Evolutionary conservation across 805 yeast species (phyloP).

Genomic region (Candida morakotiae): DNA sequence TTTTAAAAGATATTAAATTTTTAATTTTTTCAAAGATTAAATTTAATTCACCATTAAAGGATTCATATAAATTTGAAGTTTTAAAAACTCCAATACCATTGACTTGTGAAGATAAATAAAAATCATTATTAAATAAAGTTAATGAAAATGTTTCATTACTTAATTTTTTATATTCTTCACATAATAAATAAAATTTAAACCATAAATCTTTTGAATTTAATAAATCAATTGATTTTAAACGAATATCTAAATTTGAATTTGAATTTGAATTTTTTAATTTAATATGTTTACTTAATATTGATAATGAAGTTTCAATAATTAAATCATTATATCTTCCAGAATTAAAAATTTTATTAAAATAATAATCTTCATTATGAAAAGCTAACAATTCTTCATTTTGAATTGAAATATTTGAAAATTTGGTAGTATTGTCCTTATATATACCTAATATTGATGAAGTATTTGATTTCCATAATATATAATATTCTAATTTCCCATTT

Average conservation of each 20-base stretch:
- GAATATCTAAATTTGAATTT: not conserved
- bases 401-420: constrained; percentile 14
- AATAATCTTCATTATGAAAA: constrained; percentile 32
- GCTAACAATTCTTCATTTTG: constrained; percentile 17
- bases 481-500: constrained; percentile 16
- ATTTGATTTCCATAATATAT: constrained; percentile 62
- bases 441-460: constrained; percentile 44
- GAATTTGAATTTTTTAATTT: not conserved
- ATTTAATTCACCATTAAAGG: constrained; percentile 17
- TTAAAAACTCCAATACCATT: constrained; percentile 32
- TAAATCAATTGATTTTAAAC: constrained; percentile 5
- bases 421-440: constrained; percentile 15
- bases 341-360: constrained; percentile 44
- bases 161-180: constrained; percentile 64
- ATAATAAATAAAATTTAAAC: constrained; percentile 65
- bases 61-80: constrained; percentile 30
- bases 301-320: constrained; percentile 49
- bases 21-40: constrained; percentile 19
- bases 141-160: constrained; percentile 59
- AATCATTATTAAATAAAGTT: constrained; percentile 14
- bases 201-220: constrained; percentile 47
- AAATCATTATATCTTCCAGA: constrained; percentile 45
- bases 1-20: constrained; percentile 24
- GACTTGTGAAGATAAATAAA: constrained; percentile 21
- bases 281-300: constrained; percentile 12